Base-by-base conservation (phyloP, 495 filamentous ascomycete species). In the Tuber melanosporum region DNA sequence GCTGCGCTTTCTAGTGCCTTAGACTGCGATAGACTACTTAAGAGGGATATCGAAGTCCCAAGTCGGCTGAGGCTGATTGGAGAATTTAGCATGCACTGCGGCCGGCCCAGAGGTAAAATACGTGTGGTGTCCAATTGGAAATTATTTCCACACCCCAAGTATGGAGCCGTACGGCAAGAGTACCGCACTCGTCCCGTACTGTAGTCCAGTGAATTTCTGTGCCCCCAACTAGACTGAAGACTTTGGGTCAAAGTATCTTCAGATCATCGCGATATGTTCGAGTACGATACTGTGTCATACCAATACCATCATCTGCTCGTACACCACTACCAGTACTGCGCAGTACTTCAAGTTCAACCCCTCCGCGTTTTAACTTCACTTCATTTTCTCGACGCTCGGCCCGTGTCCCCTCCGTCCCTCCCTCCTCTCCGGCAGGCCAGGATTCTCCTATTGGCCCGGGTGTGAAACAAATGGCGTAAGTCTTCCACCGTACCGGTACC, bases 401-500 rank as follows among this genome's bases (percentile, higher is more conserved):
- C 57, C 57, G 57, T 66, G 26, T 66, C 57, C 57, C 52, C n/a
- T 17, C 57, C n/a, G 9, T 57, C 9, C 26, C n/a, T 66, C n/a
- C 57, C 57, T 66, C 5, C 57, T 14, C 3, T 36, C 17, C 32
- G 57, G 26, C 26, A 8, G 26, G 57, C 26, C 5, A 36, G 14
- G 26, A 66, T 66, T 32, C 57, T 66, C 57, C 26, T 36, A 32
- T 1, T 36, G 57, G 57, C 57, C 26, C 57, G 57, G 57, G 57
- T 66, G 57, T 66, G 57, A 66, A 66, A 32, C 26, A 66, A 66
- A 66, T 66, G 57, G 57, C 57, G 57, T 66, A 66, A 66, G 26
- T 15, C 14, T 32, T 32, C 52, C 52, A 62, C 52, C 22, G 3
- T n/a, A 52, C 52, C n/a, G 32, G 57, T 32, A 36, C 39, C 39